Evolutionary conservation across 1,284 basidiomycete genomes (phyloP), one percentile per base, ranked within the genome.

Genomic region (Binderoboletus segoi): DNA sequence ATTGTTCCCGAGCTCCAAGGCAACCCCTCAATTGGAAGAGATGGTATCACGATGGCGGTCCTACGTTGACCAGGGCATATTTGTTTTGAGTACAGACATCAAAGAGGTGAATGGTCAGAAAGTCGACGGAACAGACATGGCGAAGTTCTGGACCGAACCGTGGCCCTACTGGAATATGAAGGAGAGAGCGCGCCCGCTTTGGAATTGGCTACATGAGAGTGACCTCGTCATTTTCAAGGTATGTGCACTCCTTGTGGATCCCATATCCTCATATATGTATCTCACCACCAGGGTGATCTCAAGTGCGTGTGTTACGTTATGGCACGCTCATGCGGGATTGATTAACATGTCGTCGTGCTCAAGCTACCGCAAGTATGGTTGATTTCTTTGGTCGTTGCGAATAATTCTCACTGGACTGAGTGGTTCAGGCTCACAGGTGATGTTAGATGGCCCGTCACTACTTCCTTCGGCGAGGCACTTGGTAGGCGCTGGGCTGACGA

Each of bases 151-250:
- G 95, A 95, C 92, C 0, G 82, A 82, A 13, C 88, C 91, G 3
- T 84, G 82, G 70, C 86, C 92, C 11, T 97, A 93, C 69, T 93
- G 91, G 83, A 82, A 93, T 64, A 82, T 96, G 81, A 77, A 84
- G 44, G 73, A 73, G 8, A 75, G 78, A 20, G 89, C 87, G 3
- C 82, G 83, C 0, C 76, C 75, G 23, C 73, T 96, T 11, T 83
- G 86, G 67, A 65, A 74, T 2, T 77, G 80, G 53, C 73, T 99
- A 51, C 76, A 79, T 51, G 77, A 77, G 40, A 89, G 91, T 58
- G 83, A 82, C 13, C 77, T 99, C 15, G 95, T 98, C 7, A 84
- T 99, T 56, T 97, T 98, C 80, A 99, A 98, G 80, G 88, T 83
- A 48, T 32, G 73, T 58, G 18, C n/a, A 16, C 44, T 43, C 24